Evolutionary conservation across 345 rosid genomes (phyloP), one percentile per base, ranked within the genome.

Genomic region (Acer negundo): DNA sequence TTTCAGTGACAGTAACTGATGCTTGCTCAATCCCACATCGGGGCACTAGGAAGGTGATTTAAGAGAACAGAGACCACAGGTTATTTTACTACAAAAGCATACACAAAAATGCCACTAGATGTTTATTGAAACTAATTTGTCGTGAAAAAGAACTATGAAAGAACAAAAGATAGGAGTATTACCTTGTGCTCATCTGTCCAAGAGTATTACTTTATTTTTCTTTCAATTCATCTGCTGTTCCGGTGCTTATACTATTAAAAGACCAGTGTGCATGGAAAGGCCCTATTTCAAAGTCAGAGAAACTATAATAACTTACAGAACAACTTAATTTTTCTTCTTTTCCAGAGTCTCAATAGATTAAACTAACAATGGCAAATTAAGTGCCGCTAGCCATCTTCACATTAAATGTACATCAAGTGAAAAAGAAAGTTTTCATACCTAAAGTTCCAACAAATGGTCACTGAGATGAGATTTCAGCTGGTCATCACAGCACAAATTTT

Each of bases 381-480:
- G 55, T 47, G 15, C 16, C 13, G 19, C 17, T 49, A 49, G 55
- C 5, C 19, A 49, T 49, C 55, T 49, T 49, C 55, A 49, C 6
- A 6, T 16, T 53, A 53, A 47, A 23, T 69, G 73, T 28, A 13
- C 2, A 7, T 46, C 6, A 55, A 71, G 47, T 53, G 23, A 24
- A 51, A 24, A 56, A 55, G 16, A 15, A 51, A 71, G 24, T 15
- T 16, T 6, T 51, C 42, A 58, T 56, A 72, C 66, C 75, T 56
- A 2, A 35, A 59, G 53, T 42, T 55, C n/a, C n/a, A 17, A 72
- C 51, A 72, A 55, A 59, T 40, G 31, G 31, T 31, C 8, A 3
- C 13, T 72, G 26, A 58, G n/a, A 20, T 40, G 49, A n/a, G 71
- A 15, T 15, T 65, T 64, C 59, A 72, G 63, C 53, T 47, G 24